phyloP scores from a whole-genome alignment of 371 early-diverging fungal genomes.

The Mortierella sp. region DNA sequence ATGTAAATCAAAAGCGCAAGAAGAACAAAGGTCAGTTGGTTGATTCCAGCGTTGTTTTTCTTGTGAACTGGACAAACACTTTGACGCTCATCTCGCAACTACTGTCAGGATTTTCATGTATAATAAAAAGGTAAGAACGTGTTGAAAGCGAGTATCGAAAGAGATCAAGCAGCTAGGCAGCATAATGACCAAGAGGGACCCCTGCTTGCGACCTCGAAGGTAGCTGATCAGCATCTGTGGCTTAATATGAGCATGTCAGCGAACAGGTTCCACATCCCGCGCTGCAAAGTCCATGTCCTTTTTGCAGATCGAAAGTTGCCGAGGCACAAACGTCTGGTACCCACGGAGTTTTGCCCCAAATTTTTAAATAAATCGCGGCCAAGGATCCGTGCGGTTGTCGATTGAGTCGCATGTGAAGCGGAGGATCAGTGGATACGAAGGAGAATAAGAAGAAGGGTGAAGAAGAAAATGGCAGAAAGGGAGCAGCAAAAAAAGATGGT shows the following conservation, averaged over 20 bases:
- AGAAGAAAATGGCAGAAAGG: conserved; percentile 27
- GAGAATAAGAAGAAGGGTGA: conserved; percentile 15
- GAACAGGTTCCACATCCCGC: background rate
- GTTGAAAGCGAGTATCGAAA: background rate
- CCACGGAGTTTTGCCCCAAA: background rate
- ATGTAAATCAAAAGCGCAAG: background rate
- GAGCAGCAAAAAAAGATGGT: conserved; percentile 15
- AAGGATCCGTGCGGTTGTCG: background rate
- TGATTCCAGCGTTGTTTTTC: background rate
- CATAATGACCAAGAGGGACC: background rate
- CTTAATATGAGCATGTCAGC: background rate
- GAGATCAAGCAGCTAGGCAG: background rate
- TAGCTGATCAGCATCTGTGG: background rate
- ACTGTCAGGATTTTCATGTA: background rate
- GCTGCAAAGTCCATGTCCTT: conserved; percentile 5
- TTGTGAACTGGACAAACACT: background rate
- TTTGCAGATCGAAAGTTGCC: conserved; percentile 4
- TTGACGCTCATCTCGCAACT: background rate
- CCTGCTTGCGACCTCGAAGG: conserved; percentile 9
- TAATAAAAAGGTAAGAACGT: background rate
- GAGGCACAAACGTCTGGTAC: background rate
- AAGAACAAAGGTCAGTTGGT: background rate
- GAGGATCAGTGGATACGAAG: conserved; percentile 23
- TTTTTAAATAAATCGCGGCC: background rate
- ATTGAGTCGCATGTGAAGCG: background rate